Conservation (phyloP, 2,329 filamentous ascomycete genomes). For the Coleophoma eucalyptorum region DNA sequence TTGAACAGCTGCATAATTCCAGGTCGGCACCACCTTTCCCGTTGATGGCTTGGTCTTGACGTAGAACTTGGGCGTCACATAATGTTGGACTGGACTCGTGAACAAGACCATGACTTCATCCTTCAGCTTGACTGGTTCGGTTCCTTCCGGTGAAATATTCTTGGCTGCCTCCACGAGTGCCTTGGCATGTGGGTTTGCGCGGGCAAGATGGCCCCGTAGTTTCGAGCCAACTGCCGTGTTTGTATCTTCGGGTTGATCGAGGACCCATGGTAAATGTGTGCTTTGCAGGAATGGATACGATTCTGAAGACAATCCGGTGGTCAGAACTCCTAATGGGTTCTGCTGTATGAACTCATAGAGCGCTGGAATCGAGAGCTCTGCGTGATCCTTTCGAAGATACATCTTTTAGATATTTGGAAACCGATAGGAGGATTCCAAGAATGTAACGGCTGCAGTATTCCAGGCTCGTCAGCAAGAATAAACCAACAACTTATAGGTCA, state of each 20-base stretch:
- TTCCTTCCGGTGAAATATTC: constrained; percentile 2
- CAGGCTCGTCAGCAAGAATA: too few species aligned
- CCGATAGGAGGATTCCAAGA: background rate
- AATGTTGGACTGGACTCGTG: constrained; percentile 54
- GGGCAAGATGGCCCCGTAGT: constrained; percentile 59
- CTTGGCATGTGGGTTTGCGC: constrained; percentile 60
- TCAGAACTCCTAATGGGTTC: constrained; percentile 59
- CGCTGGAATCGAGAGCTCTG: constrained; percentile 42
- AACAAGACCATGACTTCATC: constrained; percentile 62
- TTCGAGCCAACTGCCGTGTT: constrained; percentile 13
- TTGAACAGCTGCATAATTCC: constrained; percentile 66
- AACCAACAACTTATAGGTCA: too few species aligned
- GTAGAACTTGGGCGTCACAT: constrained; percentile 68
- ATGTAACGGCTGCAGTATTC: too few species aligned
- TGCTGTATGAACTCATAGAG: constrained; percentile 54
- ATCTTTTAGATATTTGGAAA: constrained; percentile 31
- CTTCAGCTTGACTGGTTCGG: constrained; percentile 28
- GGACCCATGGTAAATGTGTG: constrained; percentile 57
- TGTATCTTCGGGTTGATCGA: constrained; percentile 41
- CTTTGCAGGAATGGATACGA: constrained; percentile 48
- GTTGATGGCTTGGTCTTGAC: constrained; percentile 58
- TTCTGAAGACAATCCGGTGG: constrained; percentile 52
- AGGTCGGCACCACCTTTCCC: constrained; percentile 66
- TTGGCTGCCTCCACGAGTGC: constrained; percentile 47
- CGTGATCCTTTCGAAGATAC: constrained; percentile 53